Evolutionary conservation across 441 rosid species (phyloP), one percentile per base, ranked within the genome.

Genomic region (Mallotus repandus): DNA sequence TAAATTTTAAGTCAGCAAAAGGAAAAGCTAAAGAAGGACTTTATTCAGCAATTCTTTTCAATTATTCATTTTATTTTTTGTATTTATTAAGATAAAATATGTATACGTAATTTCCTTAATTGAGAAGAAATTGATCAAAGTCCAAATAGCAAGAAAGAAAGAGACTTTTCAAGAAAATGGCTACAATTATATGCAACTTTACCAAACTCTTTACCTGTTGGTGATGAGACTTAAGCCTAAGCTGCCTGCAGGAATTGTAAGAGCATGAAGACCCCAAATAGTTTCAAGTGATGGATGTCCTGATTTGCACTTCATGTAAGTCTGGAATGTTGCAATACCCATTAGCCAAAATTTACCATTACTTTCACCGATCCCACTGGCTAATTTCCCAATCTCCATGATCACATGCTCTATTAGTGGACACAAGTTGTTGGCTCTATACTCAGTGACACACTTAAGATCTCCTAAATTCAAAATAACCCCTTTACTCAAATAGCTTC

Each of bases 191-290:
- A 65, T 73, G 46, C 32, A 75, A 70, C 72, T 72, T 72, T 50
- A 74, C 67, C 55, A 59, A 74, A 45, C 22, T 7, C 3, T n/a
- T 83, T 84, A 94, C 98, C 99, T 89, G 80, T 89, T 86, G 67
- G 88, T 80, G 84, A 82, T 78, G 70, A 93, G 95, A 86, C 91
- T 90, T 83, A 90, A 83, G 62, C 95, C 79, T 55, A 95, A 81
- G 81, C 86, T 87, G 71, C 83, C 87, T 14, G 90, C 78, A 62
- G 99, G 98, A 76, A 95, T 84, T 68, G 91, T 89, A 3, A 95
- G 78, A 63, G 92, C 87, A 74, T 88, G 86, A 35, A 93, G 87
- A 62, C 85, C 84, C 91, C 85, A 90, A 66, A 87, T 53, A 66
- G 77, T 63, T 66, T 86, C 90, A 19, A 81, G 77, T 18, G 88